Evolutionary conservation across 257 asterid species (phyloP).

Genomic region (Nicotiana tomentosiformis): DNA sequence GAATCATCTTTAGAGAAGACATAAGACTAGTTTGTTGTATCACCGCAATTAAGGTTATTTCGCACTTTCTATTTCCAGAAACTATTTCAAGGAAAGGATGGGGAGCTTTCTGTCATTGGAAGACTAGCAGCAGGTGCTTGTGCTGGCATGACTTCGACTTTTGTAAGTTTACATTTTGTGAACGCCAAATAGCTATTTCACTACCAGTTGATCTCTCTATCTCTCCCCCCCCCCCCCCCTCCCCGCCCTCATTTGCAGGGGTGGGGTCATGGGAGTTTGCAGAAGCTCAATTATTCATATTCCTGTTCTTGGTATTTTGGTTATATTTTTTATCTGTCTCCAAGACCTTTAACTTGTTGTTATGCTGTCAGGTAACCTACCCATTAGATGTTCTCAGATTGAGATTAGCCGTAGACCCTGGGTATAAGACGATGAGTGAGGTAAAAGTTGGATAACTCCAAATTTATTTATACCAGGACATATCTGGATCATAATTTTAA

Average conservation of each 20-base stretch:
- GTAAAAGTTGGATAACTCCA: constrained; percentile 27
- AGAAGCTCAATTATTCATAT: background rate
- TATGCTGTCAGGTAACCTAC: constrained; percentile 63
- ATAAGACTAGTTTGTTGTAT: background rate
- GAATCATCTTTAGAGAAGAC: constrained; percentile 11
- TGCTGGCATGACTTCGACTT: constrained; percentile 99
- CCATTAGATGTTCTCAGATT: constrained; percentile 86
- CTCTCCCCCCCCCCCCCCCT: background rate
- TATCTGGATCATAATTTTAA: background rate
- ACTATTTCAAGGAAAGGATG: constrained; percentile 67
- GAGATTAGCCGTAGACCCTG: constrained; percentile 92
- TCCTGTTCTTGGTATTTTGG: background rate
- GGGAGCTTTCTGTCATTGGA: constrained; percentile 78
- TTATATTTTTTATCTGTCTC: background rate
- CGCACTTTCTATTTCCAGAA: constrained; percentile 34
- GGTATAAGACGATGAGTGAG: constrained; percentile 79
- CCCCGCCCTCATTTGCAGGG: background rate
- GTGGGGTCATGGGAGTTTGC: background rate
- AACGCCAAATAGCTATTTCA: background rate
- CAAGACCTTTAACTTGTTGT: constrained; percentile 12
- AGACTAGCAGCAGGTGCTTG: constrained; percentile 99
- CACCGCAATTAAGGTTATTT: background rate
- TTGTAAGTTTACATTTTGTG: constrained; percentile 52
- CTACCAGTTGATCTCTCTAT: background rate
- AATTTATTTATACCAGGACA: background rate